Base-by-base conservation (phyloP, 116 monocot species). In the Thalassia testudinum region DNA sequence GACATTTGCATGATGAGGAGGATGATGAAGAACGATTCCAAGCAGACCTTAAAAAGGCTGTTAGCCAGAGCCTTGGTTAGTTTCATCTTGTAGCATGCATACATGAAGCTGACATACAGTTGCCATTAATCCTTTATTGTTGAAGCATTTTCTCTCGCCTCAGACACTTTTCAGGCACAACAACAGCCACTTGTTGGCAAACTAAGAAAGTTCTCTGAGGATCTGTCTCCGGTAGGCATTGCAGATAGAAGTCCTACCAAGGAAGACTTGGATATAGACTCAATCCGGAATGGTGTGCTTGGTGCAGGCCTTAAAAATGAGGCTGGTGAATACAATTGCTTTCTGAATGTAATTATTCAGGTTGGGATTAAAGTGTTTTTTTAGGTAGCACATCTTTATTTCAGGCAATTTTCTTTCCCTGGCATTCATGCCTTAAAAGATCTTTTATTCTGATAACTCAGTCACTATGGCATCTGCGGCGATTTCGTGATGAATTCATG, bases 271-370 rank as follows among this genome's bases (percentile, higher is more conserved):
- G 67, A 42, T 54, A 62, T 27, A 26, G n/a, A 11, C 43, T 34
- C 62, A 27, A 61, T 11, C 17, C 54, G 45, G 60, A 70, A 68
- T 49, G 80, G 63, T 59, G 27, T 64, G 8, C 53, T 75, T 58
- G 92, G 87, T 5, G 58, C 78, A 24, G 92, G 92, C 45, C 75
- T 93, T 19, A 80, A 64, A 60, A 93, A 93, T 80, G 80, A 80
- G 50, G 75, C 70, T 60, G 92, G 92, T 10, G 92, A 93, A 59
- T 93, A 93, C 58, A 93, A 93, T 81, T 93, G 92, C 56, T 93
- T 93, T 62, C 53, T 93, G 52, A 93, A 93, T 70, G 92, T 93
- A 30, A 87, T 93, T 42, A 93, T 93, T 26, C 92, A 93, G 80
- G 92, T 92, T 62, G 23, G 57, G 54, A 45, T 4, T 45, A 6